phyloP scores from a whole-genome alignment of 2,329 filamentous ascomycete species.

The Colletotrichum paranaense region DNA sequence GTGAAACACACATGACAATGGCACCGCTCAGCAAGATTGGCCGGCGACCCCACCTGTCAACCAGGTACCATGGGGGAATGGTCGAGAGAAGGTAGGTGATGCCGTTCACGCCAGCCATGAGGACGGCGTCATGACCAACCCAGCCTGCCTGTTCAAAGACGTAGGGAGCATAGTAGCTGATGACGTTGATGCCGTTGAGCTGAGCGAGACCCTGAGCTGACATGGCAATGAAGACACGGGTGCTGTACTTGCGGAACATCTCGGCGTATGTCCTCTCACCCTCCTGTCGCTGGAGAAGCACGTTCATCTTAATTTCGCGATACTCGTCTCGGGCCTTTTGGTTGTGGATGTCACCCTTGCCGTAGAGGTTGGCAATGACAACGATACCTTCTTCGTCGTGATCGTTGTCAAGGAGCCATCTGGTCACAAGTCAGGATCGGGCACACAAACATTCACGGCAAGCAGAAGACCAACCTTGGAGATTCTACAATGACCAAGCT shows the following conservation, averaged over 20 bases:
- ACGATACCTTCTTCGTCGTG: conserved; percentile 98
- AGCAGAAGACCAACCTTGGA: conserved; percentile 73
- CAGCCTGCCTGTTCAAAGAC: conserved; percentile 98
- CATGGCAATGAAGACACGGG: conserved; percentile 98
- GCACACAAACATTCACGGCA: conserved; percentile 14
- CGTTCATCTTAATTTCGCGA: conserved; percentile 98
- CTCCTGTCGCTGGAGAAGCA: conserved; percentile 92
- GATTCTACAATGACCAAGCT: conserved; percentile 97
- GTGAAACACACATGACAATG: conserved; percentile 86
- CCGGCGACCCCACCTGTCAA: conserved; percentile 90
- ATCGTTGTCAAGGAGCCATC: conserved; percentile 97
- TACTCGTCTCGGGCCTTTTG: conserved; percentile 94
- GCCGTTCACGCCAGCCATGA: conserved; percentile 98
- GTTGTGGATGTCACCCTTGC: conserved; percentile 94
- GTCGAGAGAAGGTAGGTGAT: conserved; percentile 91
- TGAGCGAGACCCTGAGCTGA: conserved; percentile 96
- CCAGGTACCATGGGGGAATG: conserved; percentile 96
- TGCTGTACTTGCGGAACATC: conserved; percentile 94
- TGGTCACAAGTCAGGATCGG: conserved; percentile 46
- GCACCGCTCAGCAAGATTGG: conserved; percentile 92
- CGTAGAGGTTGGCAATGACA: conserved; percentile 97
- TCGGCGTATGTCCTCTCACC: conserved; percentile 91
- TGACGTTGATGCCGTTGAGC: conserved; percentile 99
- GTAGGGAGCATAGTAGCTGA: conserved; percentile 96
- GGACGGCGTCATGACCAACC: conserved; percentile 87